Percentiles rank a stretch among this genome's conserved stretches.
Conservation (phyloP, 768 basidiomycete species). For the Dioszegia crocea region DNA sequence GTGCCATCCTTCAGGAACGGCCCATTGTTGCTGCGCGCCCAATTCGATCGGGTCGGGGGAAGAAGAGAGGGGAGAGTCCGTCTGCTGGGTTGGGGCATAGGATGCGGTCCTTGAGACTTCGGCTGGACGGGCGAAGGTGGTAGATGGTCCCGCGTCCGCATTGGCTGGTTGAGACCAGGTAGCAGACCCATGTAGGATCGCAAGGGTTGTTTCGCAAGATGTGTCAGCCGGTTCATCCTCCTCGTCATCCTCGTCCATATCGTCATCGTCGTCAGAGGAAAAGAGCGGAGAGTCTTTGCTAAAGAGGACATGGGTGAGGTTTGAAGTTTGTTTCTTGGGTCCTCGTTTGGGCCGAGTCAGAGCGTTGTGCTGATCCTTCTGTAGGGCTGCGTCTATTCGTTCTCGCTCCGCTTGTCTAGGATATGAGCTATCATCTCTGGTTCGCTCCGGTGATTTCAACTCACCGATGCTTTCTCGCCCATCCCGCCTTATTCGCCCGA, state of each 20-base stretch:
- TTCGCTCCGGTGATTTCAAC: conserved; percentile 1
- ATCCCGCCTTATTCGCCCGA: conserved; percentile 49
- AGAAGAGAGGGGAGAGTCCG: conserved; percentile 5
- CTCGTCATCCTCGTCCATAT: background rate
- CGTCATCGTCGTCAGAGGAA: too few relatives aligned
- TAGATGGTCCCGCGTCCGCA: too few relatives aligned
- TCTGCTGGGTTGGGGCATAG: background rate
- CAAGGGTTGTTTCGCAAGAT: too few relatives aligned
- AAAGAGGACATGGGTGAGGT: background rate
- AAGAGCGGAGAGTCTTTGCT: background rate
- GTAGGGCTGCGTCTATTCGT: background rate
- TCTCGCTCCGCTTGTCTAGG: background rate
- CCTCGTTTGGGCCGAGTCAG: background rate
- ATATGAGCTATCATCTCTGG: background rate
- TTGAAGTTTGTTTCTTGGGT: background rate
- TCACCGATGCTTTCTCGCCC: conserved; percentile 51
- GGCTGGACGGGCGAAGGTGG: too few relatives aligned
- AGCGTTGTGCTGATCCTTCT: background rate
- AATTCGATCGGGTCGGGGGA: background rate
- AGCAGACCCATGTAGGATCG: too few relatives aligned
- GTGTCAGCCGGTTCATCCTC: background rate
- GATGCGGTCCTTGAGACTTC: too few relatives aligned
- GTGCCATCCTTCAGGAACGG: background rate
- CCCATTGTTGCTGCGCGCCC: background rate
- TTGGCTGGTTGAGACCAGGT: too few relatives aligned